Conservation (phyloP, 371 early-diverging fungal genomes). For the Mortierella sp. region DNA sequence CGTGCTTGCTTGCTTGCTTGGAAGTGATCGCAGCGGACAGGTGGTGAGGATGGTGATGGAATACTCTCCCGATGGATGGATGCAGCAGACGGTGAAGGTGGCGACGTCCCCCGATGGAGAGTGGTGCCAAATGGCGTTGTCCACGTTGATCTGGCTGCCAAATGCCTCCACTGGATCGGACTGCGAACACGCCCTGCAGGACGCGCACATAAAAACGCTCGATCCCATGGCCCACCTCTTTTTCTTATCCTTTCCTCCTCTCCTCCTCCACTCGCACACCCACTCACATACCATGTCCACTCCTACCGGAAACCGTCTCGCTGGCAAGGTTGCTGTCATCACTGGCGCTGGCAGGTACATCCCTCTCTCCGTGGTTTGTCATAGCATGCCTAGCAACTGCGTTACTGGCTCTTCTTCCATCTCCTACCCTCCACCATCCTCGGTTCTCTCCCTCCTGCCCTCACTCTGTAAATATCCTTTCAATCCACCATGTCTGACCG, state of each 20-base stretch:
- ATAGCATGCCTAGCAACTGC: background rate
- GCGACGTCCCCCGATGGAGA: no score
- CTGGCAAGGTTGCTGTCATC: conserved; percentile 85
- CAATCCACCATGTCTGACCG: no score
- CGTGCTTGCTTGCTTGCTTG: no score
- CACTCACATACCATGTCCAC: conserved; percentile 24
- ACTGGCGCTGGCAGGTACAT: conserved; percentile 85
- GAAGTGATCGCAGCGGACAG: no score
- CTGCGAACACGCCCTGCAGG: no score
- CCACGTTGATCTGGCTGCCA: no score
- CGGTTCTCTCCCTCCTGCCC: background rate
- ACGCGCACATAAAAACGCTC: conserved; percentile 14
- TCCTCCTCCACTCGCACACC: background rate
- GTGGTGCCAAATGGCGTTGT: no score
- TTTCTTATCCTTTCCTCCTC: background rate
- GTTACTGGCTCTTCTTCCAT: background rate
- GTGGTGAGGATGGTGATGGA: no score
- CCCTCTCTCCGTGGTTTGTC: background rate
- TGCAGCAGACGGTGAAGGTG: no score
- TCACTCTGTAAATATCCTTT: no score
- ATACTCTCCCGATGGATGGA: no score
- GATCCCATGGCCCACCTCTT: background rate
- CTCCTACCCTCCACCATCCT: background rate
- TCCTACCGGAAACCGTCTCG: conserved; percentile 57
- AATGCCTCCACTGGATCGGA: no score